phyloP scores from a whole-genome alignment of 1,284 basidiomycete species.

The Fereydounia khargensis region DNA sequence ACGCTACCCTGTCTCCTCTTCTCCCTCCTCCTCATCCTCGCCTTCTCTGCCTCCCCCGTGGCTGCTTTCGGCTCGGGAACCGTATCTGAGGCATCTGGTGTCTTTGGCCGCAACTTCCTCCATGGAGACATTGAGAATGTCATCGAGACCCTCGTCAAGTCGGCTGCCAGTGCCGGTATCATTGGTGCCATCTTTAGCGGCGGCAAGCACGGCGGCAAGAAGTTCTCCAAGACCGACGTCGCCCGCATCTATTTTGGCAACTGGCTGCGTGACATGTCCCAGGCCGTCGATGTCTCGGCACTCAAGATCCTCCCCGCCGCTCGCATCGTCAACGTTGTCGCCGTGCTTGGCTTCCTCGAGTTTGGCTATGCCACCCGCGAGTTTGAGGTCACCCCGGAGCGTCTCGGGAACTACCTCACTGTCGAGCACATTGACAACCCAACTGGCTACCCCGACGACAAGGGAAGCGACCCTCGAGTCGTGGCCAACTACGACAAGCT shows the following conservation, averaged over 20 bases:
- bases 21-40: conserved; percentile 1
- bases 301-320: conserved; percentile 57
- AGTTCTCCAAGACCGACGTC: conserved; percentile 32
- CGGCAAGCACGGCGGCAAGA: conserved; percentile 13
- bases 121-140: conserved; percentile 28
- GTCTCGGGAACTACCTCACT: conserved; percentile 80
- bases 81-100: conserved; percentile 10
- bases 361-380: conserved; percentile 63
- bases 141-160: conserved; percentile 13
- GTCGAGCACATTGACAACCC: conserved; percentile 71
- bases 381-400: conserved; percentile 83
- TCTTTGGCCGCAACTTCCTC: conserved; percentile 14
- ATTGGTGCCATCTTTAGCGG: conserved; percentile 2
- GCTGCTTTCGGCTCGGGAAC: conserved; percentile 26
- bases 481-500: conserved; percentile 54
- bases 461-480: conserved; percentile 68
- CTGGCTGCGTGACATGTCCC: conserved; percentile 19
- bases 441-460: conserved; percentile 66
- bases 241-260: conserved; percentile 41
- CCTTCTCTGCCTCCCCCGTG: background rate
- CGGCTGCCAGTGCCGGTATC: conserved; percentile 1
- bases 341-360: conserved; percentile 62
- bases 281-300: conserved; percentile 64
- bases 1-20: too few species aligned
- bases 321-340: conserved; percentile 81